Conservation (phyloP, 1,284 basidiomycete species). For the Marasmius oreades region DNA sequence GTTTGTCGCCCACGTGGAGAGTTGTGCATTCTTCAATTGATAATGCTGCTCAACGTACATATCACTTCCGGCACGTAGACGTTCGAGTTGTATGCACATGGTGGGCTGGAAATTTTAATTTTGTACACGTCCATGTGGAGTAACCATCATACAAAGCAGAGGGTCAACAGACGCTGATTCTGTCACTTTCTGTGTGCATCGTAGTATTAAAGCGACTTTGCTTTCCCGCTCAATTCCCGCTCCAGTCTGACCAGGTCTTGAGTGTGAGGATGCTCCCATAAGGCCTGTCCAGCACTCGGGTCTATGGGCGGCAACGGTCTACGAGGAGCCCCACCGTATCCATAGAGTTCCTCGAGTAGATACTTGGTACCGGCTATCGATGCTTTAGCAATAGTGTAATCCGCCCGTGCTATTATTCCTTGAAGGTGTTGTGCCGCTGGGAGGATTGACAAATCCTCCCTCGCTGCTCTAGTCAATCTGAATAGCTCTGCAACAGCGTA, state of each 20-base stretch:
- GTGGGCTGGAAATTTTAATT: neutral
- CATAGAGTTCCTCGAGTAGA: slow-evolving; percentile 68
- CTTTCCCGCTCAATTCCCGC: slow-evolving; percentile 49
- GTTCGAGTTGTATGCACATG: no score
- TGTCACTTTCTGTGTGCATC: no score
- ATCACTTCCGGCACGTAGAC: no score
- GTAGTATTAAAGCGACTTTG: slow-evolving; percentile 2
- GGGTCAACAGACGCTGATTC: no score
- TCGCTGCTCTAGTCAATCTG: slow-evolving; percentile 54
- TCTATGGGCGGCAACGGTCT: slow-evolving; percentile 69
- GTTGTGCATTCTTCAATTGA: no score
- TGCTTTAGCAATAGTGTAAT: slow-evolving; percentile 75
- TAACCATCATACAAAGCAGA: no score
- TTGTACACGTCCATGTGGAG: no score
- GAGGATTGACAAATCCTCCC: slow-evolving; percentile 53
- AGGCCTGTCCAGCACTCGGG: slow-evolving; percentile 45
- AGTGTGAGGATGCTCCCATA: slow-evolving; percentile 72
- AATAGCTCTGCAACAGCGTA: slow-evolving; percentile 61
- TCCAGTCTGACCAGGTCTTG: slow-evolving; percentile 66
- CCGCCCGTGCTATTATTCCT: slow-evolving; percentile 75
- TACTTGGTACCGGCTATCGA: slow-evolving; percentile 84
- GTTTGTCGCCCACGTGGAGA: no score
- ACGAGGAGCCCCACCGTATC: slow-evolving; percentile 75
- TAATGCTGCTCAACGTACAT: no score
- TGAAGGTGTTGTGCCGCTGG: slow-evolving; percentile 74